These are phyloP conservation scores for Tripterygium wilfordii DNA, from an alignment of 177 flowering plant species.

Conservation along the genomic window DNA sequence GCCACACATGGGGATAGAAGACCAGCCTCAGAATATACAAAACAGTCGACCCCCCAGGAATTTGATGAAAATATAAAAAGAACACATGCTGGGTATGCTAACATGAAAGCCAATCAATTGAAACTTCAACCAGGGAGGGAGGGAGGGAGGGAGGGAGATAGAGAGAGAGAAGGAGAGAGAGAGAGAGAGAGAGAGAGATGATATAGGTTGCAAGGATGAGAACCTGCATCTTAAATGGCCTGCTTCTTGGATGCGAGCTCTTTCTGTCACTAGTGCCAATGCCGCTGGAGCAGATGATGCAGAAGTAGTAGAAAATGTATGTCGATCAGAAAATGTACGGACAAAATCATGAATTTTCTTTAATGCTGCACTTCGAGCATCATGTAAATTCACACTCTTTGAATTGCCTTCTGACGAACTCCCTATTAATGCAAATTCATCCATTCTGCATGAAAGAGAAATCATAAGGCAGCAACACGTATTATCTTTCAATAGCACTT, in stretches of 20 bases:
- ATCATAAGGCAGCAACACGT: no score
- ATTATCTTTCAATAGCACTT: no score
- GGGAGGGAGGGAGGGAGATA: slow-evolving; percentile 6
- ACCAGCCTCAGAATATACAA: no score
- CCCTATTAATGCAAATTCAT: slow-evolving; percentile 60
- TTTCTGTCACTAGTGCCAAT: slow-evolving; percentile 73
- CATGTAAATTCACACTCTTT: slow-evolving; percentile 71
- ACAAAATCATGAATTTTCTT: slow-evolving; percentile 81
- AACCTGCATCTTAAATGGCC: slow-evolving; percentile 99
- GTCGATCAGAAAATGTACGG: slow-evolving; percentile 63
- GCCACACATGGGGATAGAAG: no score
- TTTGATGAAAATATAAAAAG: no score
- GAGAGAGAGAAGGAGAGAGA: slow-evolving; percentile 6
- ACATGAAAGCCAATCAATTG: no score
- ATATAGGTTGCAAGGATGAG: slow-evolving; percentile 2
- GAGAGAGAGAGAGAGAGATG: neutral
- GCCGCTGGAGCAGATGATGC: slow-evolving; percentile 76
- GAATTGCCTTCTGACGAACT: slow-evolving; percentile 58
- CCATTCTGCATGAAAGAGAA: slow-evolving; percentile 56
- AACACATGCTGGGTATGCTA: no score
- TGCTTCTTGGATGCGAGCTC: slow-evolving; percentile 87
- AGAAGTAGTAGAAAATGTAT: slow-evolving; percentile 69
- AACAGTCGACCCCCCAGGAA: no score
- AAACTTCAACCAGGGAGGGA: neutral
- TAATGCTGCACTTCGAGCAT: slow-evolving; percentile 76